Conservation (phyloP, 768 basidiomycete genomes). For the Crepidotus variabilis region DNA sequence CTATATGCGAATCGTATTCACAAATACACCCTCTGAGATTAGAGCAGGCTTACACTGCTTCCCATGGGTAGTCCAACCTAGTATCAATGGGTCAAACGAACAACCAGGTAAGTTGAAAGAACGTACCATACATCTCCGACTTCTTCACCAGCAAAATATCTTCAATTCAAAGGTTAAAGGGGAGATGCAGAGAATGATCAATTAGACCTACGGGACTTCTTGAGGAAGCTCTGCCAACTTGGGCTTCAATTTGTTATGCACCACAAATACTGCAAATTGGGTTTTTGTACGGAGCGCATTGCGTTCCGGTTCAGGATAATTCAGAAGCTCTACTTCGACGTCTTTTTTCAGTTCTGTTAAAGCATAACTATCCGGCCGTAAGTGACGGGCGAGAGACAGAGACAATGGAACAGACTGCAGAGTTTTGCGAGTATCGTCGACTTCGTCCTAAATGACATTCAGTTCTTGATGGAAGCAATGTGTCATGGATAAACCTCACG, state of each 20-base stretch:
- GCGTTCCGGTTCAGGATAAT: slow-evolving; percentile 68
- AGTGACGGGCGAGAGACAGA: not conserved
- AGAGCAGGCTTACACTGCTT: slow-evolving; percentile 52
- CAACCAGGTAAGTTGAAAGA: not conserved
- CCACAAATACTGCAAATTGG: slow-evolving; percentile 89
- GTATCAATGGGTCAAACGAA: slow-evolving; percentile 1
- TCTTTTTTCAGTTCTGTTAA: slow-evolving; percentile 87
- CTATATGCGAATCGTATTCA: slow-evolving; percentile 31
- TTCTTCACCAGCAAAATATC: slow-evolving; percentile 58
- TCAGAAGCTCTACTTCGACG: slow-evolving; percentile 65
- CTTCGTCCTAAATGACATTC: slow-evolving; percentile 59
- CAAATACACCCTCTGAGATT: not conserved
- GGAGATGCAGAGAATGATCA: not conserved
- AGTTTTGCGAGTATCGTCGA: slow-evolving; percentile 87
- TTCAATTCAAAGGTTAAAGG: slow-evolving; percentile 15
- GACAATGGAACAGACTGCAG: slow-evolving; percentile 58
- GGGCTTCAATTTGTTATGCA: slow-evolving; percentile 88
- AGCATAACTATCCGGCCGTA: slow-evolving; percentile 62
- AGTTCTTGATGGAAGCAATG: not conserved
- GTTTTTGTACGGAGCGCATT: slow-evolving; percentile 63
- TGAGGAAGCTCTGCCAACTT: slow-evolving; percentile 76
- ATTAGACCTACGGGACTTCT: slow-evolving; percentile 52
- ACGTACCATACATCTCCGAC: slow-evolving; percentile 21
- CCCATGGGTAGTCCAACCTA: slow-evolving; percentile 87
- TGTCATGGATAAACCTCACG: slow-evolving; percentile 37